Base-by-base conservation (phyloP, 208 protist species). In the Vickermania ingenoplastis region DNA sequence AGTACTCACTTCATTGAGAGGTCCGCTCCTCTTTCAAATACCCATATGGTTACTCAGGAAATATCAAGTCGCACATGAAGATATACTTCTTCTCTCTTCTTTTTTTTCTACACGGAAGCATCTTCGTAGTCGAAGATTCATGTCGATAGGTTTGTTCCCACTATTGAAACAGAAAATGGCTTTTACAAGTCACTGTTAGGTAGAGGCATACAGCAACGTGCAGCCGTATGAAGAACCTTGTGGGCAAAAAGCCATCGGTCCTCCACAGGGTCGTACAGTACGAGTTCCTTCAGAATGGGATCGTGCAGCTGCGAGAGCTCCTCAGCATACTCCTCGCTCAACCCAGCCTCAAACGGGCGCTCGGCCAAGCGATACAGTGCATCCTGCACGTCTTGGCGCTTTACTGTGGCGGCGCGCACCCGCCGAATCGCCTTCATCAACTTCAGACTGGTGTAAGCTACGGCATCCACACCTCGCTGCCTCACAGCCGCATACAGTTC, bases 181-280 rank as follows among this genome's bases (percentile, higher is more conserved):
- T n/a, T n/a, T n/a, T n/a, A n/a, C n/a, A n/a, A n/a, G n/a, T n/a
- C 36, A 45, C 7, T n/a, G 11, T 7, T n/a, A 45, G 36, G 17
- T n/a, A 17, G 7, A 45, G 36, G 36, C 36, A 45, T 45, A 17
- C 63, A 78, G 72, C 81, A 88, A 23, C 80, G 79, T 28, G 82
- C 80, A 4, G 86, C 86, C 3, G 79, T 89, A 61, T 92, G 86
- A 31, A 84, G 82, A n/a, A 89, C 77, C 52, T 86, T 77, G 41
- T 86, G 75, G 26, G 74, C 66, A 54, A 92, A 92, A 53, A 84
- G 75, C 76, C 80, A 92, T 23, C 69, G 62, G 65, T 92, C 86
- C 24, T 76, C 68, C 45, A 92, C 70, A 13, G 86, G 79, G 57
- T 92, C 79, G 71, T 88, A 89, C 55, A 89, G 70, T 2, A 92